Evolutionary conservation across 345 rosid genomes (phyloP).

Genomic region (Acer saccharum): DNA sequence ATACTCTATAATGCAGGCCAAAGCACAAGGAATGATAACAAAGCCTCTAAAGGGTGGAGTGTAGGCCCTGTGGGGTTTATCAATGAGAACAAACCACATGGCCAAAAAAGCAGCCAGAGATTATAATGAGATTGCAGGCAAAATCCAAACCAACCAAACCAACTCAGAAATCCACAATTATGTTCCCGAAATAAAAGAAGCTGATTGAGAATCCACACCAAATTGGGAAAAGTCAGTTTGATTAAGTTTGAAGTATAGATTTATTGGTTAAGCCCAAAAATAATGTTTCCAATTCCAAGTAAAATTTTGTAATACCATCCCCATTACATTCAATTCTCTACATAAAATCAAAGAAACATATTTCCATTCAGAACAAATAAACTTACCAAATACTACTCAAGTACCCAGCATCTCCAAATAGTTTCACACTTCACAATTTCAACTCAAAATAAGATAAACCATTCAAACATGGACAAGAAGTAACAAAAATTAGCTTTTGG

Average conservation of each 20-base stretch:
- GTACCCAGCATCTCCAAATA: background rate
- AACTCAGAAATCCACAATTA: background rate
- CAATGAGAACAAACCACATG: constrained; percentile 1
- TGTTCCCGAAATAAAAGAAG: background rate
- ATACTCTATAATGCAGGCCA: constrained; percentile 1
- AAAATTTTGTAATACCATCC: background rate
- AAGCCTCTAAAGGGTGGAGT: background rate
- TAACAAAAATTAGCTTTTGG: too few relatives aligned
- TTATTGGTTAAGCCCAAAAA: background rate
- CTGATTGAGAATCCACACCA: background rate
- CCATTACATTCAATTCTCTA: background rate
- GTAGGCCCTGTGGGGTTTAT: background rate
- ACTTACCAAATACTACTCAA: background rate
- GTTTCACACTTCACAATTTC: background rate
- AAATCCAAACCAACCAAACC: background rate
- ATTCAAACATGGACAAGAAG: too few relatives aligned
- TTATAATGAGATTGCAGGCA: background rate
- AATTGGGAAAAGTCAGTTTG: background rate
- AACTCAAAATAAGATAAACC: too few relatives aligned
- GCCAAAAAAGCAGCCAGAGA: background rate
- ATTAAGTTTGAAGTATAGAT: background rate
- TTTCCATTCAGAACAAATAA: background rate
- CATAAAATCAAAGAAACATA: background rate
- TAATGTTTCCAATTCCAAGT: background rate
- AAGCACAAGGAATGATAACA: background rate